Base-by-base conservation (phyloP, 169 alveolate genomes). In the Plasmodium gonderi region DNA sequence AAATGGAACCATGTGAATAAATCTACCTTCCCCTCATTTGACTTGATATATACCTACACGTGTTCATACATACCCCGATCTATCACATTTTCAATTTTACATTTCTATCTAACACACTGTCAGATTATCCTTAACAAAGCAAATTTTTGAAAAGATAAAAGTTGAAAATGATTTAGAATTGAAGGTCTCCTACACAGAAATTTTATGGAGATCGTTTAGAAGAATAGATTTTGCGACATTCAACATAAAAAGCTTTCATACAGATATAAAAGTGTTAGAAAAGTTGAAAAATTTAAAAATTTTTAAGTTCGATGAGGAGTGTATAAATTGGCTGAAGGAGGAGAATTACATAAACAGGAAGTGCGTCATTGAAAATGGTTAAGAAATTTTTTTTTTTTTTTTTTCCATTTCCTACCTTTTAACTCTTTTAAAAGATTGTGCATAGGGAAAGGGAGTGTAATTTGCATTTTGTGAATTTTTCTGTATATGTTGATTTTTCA, bases 181-280 rank as follows among this genome's bases (percentile, higher is more conserved):
- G 47, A 89, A 89, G 49, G 80, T 76, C 17, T 89, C 81, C n/a
- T 89, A 89, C 12, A 77, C 93, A 12, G 93, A 89, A 89, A 69
- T 89, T 76, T 76, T 89, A 47, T 89, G 93, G 93, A 76, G 93
- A 23, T 75, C 93, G 20, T 89, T 89, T 38, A 76, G 93, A 64
- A 89, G 93, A 79, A 44, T 89, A 31, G 90, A 89, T 31, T 42
- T 44, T 23, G 72, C 67, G 8, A 60, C 90, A 14, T 75, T 77
- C 23, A 65, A 89, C 45, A 51, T 77, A 31, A 89, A 89, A 65
- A n/a, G 74, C 69, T 77, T 89, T 31, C 60, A 40, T 60, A 44
- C 68, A 31, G 23, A 78, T 76, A 60, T 60, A 20, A 69, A 76
- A 29, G 33, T 79, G 12, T n/a, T 89, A 26, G 80, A 89, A 42